Evolutionary conservation across 768 basidiomycete species (phyloP).

Genomic region (Auricularia heimuer): DNA sequence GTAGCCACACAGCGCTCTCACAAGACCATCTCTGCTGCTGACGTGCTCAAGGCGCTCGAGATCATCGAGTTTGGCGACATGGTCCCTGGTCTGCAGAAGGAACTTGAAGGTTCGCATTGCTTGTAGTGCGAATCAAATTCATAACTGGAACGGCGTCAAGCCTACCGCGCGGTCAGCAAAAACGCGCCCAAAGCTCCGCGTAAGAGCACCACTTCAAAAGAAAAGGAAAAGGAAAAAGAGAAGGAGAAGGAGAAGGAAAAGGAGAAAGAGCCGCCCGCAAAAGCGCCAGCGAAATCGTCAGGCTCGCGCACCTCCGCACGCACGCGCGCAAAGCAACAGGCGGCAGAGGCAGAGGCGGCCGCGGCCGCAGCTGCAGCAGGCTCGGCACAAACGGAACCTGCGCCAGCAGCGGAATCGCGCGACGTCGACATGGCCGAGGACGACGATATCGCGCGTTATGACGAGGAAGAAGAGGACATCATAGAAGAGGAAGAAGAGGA

Average conservation of each 20-base stretch:
- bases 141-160: not conserved
- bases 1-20: conserved; percentile 76
- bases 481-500: conserved; percentile 1
- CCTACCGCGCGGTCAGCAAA: conserved; percentile 6
- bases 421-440: not conserved
- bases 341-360: not conserved
- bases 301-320: not conserved
- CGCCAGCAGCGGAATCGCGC: not conserved
- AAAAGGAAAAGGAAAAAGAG: conserved; percentile 6
- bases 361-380: not conserved
- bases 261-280: not conserved
- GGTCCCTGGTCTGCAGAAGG: conserved; percentile 5
- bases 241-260: conserved; percentile 2
- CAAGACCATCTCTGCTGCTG: conserved; percentile 82
- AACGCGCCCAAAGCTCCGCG: not conserved
- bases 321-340: not conserved
- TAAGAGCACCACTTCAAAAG: not conserved
- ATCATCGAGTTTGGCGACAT: conserved; percentile 8
- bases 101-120: conserved; percentile 7
- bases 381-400: not conserved
- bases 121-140: not conserved
- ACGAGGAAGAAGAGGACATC: conserved; percentile 4
- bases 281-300: not conserved
- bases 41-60: conserved; percentile 67
- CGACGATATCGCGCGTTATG: not conserved